Evolutionary conservation across 2,329 filamentous ascomycete genomes (phyloP).

Genomic region (Monosporascus sp.): DNA sequence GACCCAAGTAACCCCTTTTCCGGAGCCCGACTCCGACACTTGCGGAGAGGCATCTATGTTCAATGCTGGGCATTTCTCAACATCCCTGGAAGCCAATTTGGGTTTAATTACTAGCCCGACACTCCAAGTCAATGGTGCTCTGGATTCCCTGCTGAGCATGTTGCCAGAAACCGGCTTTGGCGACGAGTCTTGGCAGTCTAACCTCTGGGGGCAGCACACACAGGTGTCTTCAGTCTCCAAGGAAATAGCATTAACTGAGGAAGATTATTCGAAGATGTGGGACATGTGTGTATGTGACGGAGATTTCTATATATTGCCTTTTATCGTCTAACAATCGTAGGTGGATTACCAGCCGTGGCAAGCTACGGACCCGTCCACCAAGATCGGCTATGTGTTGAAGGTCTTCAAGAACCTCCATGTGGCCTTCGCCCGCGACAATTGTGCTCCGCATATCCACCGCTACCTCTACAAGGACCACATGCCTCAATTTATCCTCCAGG

Average conservation of each 20-base stretch:
- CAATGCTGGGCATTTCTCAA: conserved; percentile 1
- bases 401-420: conserved; percentile 27
- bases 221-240: not conserved
- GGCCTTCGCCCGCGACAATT: conserved; percentile 29
- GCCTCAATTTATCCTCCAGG: conserved; percentile 33
- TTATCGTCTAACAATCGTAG: conserved; percentile 5
- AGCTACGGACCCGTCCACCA: conserved; percentile 34
- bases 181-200: conserved; percentile 4
- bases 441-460: conserved; percentile 37
- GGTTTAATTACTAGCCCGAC: conserved; percentile 1
- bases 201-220: conserved; percentile 1
- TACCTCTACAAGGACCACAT: conserved; percentile 34
- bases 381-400: conserved; percentile 30
- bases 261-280: conserved; percentile 16
- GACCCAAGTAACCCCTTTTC: conserved; percentile 20
- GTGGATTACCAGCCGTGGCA: conserved; percentile 16
- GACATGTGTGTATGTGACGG: conserved; percentile 16
- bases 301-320: not conserved
- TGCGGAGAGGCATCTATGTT: conserved; percentile 4
- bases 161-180: conserved; percentile 5
- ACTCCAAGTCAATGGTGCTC: conserved; percentile 8
- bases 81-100: conserved; percentile 2
- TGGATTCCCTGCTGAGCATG: conserved; percentile 8
- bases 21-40: conserved; percentile 27
- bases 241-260: conserved; percentile 6